Evolutionary conservation across 352 stramenopile genomes (phyloP).

Genomic region (Achlya hypogyna): DNA sequence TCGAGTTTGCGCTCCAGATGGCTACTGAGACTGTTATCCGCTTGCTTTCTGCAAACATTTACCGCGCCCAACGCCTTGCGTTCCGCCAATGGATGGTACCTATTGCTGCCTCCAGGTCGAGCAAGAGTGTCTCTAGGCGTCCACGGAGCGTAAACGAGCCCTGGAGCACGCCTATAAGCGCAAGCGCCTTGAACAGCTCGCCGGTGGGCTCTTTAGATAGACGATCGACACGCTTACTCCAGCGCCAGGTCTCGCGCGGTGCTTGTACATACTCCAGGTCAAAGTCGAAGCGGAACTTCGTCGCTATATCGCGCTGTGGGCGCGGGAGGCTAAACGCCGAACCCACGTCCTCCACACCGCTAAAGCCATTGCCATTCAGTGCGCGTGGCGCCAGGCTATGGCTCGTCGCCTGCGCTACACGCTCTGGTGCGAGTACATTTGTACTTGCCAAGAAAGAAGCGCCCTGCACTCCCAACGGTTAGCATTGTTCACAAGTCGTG

Average conservation of each 20-base stretch:
- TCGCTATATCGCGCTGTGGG: slow-evolving; percentile 8
- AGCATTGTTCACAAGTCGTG: background rate
- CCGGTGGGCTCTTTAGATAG: too few species aligned
- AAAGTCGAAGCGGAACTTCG: background rate
- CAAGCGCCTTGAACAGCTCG: background rate
- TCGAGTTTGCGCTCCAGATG: slow-evolving; percentile 6
- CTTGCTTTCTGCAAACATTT: slow-evolving; percentile 4
- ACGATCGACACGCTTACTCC: background rate
- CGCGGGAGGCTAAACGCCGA: background rate
- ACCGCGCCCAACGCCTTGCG: background rate
- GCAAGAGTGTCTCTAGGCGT: background rate
- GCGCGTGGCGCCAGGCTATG: slow-evolving; percentile 7
- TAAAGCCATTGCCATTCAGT: slow-evolving; percentile 7
- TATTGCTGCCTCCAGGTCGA: background rate
- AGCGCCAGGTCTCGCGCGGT: background rate
- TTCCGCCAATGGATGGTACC: slow-evolving; percentile 7
- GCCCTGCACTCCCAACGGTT: slow-evolving; percentile 5
- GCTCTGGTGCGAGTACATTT: background rate
- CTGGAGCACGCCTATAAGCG: slow-evolving; percentile 3
- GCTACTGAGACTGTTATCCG: slow-evolving; percentile 10
- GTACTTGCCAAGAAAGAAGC: background rate
- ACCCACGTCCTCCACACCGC: background rate
- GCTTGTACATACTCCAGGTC: background rate
- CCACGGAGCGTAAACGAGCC: background rate
- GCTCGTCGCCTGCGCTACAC: background rate